Conservation (phyloP, 2,329 filamentous ascomycete genomes). For the Calonectria fujianensis region DNA sequence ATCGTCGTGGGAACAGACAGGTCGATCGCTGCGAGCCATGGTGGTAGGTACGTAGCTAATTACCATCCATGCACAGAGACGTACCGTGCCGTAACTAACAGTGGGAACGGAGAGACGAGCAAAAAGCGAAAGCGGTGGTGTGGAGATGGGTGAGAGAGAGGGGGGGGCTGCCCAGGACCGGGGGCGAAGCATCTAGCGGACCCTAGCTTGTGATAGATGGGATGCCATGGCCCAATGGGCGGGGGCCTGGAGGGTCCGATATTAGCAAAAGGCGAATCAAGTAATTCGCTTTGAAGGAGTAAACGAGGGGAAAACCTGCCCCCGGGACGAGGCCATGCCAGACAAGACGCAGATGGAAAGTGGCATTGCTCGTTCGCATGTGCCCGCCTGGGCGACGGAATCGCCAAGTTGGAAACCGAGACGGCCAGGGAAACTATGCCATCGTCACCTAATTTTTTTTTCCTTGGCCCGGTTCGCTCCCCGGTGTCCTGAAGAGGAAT, state of each 20-base stretch:
- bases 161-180: conserved; percentile 27
- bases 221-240: conserved; percentile 21
- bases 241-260: conserved; percentile 21
- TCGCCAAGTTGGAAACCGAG: conserved; percentile 43
- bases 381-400: conserved; percentile 10
- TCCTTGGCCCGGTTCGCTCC: neutral
- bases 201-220: conserved; percentile 49
- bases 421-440: conserved; percentile 40
- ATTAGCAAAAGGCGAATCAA: conserved; percentile 21
- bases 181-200: conserved; percentile 48
- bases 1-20: conserved; percentile 35
- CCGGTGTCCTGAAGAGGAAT: conserved; percentile 52
- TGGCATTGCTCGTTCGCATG: conserved; percentile 14
- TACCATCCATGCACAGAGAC: conserved; percentile 23
- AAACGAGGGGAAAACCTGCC: conserved; percentile 21
- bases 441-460: conserved; percentile 10
- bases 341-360: conserved; percentile 1
- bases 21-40: conserved; percentile 45
- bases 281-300: conserved; percentile 22
- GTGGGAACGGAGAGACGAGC: conserved; percentile 9
- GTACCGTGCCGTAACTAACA: conserved; percentile 25
- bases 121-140: conserved; percentile 25
- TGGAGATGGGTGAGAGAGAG: neutral
- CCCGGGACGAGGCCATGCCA: conserved; percentile 16
- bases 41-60: conserved; percentile 35